Conservation (phyloP, 2,329 filamentous ascomycete genomes). For the Nectriaceae sp. region DNA sequence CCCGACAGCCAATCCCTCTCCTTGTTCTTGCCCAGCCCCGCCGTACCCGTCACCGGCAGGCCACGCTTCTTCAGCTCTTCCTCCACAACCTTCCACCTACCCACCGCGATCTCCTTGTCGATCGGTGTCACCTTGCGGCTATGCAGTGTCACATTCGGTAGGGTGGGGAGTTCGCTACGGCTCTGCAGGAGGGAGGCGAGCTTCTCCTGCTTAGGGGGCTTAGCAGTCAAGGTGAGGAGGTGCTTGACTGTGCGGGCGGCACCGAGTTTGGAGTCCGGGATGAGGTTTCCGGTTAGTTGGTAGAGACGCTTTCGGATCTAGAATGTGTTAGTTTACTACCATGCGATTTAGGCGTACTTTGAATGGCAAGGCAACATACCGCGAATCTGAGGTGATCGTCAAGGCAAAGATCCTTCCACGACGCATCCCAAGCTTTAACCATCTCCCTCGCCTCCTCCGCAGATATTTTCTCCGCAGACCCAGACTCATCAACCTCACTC, state of each 20-base stretch:
- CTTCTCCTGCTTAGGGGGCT: conserved; percentile 59
- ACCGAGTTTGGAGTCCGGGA: conserved; percentile 70
- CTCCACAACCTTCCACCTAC: conserved; percentile 79
- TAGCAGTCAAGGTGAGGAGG: conserved; percentile 55
- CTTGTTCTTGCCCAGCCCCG: conserved; percentile 40
- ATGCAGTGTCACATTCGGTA: conserved; percentile 73
- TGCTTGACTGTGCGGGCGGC: conserved; percentile 54
- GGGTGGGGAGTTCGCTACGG: conserved; percentile 45
- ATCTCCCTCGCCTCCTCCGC: conserved; percentile 44
- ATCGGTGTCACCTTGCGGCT: conserved; percentile 66
- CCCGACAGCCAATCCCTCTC: conserved; percentile 47
- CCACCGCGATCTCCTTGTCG: conserved; percentile 70
- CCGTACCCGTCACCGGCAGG: conserved; percentile 57
- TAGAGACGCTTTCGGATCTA: conserved; percentile 80
- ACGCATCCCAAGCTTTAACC: conserved; percentile 49
- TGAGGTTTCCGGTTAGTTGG: conserved; percentile 75
- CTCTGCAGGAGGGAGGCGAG: conserved; percentile 61
- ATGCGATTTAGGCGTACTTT: neutral
- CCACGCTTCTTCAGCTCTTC: conserved; percentile 65
- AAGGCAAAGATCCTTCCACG: conserved; percentile 62
- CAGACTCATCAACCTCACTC: conserved; percentile 28
- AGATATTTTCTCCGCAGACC: conserved; percentile 27
- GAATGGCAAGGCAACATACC: conserved; percentile 50
- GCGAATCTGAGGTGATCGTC: conserved; percentile 69
- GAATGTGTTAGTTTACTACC: conserved; percentile 18